Evolutionary conservation across 495 filamentous ascomycete genomes (phyloP).

Genomic region (Aspergillus kassunensis): DNA sequence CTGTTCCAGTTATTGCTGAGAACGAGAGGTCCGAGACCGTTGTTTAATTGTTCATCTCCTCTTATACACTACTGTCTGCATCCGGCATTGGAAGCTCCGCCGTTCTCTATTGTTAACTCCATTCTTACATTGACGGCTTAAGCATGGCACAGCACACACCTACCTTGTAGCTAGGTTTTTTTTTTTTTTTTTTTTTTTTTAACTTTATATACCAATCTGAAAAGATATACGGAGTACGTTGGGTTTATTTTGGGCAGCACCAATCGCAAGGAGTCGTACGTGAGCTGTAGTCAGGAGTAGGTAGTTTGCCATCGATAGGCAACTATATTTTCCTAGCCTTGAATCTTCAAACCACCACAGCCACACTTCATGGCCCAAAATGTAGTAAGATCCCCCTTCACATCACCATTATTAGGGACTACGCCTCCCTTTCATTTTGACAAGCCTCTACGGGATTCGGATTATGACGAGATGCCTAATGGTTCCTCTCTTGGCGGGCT

Average conservation of each 20-base stretch:
- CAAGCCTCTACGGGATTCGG: neutral
- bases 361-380: slow-evolving; percentile 1
- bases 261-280: neutral
- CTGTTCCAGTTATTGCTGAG: slow-evolving; percentile 82
- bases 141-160: slow-evolving; percentile 8
- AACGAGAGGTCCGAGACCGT: slow-evolving; percentile 78
- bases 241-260: neutral
- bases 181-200: no score
- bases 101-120: slow-evolving; percentile 14
- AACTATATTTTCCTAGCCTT: slow-evolving; percentile 11
- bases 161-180: slow-evolving; percentile 12
- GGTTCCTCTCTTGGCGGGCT: slow-evolving; percentile 11
- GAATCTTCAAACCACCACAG: neutral
- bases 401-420: neutral
- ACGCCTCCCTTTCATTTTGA: neutral
- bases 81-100: slow-evolving; percentile 16
- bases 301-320: slow-evolving; percentile 18
- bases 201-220: slow-evolving; percentile 30
- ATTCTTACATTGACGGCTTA: slow-evolving; percentile 10
- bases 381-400: neutral
- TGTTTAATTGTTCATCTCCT: slow-evolving; percentile 51
- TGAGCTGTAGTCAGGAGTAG: neutral
- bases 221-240: slow-evolving; percentile 22
- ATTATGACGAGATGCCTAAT: slow-evolving; percentile 6
- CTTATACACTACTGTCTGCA: slow-evolving; percentile 4